These are phyloP conservation scores for Nitzschia inconspicua DNA, from an alignment of 108 stramenopile genomes.

Conservation along the genomic window DNA sequence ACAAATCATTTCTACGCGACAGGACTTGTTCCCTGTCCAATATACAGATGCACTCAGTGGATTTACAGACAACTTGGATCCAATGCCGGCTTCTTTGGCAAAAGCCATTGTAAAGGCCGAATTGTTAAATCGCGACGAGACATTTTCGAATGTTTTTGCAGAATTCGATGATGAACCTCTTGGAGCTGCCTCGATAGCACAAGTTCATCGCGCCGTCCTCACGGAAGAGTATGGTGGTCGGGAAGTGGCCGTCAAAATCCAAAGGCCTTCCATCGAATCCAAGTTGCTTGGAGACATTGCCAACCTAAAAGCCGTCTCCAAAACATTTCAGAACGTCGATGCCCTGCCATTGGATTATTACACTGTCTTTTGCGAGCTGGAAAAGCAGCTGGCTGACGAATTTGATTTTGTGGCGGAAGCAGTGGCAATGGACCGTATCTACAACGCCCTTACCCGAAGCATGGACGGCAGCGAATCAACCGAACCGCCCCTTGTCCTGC, in stretches of 20 bases:
- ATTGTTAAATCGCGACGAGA: constrained; percentile 54
- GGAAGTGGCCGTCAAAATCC: constrained; percentile 95
- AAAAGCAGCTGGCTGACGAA: constrained; percentile 85
- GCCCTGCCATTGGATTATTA: constrained; percentile 91
- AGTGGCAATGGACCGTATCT: constrained; percentile 92
- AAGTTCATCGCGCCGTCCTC: constrained; percentile 90
- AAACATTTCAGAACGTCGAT: constrained; percentile 67
- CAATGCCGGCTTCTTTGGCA: constrained; percentile 73
- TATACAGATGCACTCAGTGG: constrained; percentile 80
- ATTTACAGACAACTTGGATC: constrained; percentile 90
- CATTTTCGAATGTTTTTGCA: constrained; percentile 77
- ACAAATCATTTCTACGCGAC: constrained; percentile 59
- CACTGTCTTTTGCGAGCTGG: constrained; percentile 87
- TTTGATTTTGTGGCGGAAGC: constrained; percentile 96
- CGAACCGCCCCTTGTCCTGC: constrained; percentile 80
- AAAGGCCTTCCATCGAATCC: constrained; percentile 87
- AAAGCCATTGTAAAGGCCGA: constrained; percentile 69
- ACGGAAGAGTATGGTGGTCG: constrained; percentile 70
- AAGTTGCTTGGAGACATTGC: constrained; percentile 92
- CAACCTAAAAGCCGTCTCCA: constrained; percentile 84
- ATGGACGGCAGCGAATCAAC: constrained; percentile 45
- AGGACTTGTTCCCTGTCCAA: constrained; percentile 88
- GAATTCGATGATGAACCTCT: constrained; percentile 79
- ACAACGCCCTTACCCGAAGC: constrained; percentile 50
- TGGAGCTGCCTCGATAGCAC: constrained; percentile 82